Percentiles rank a stretch among this genome's conserved stretches.
Conservation (phyloP, 73 alveolate genomes). For the Symbiodinium pilosum region DNA sequence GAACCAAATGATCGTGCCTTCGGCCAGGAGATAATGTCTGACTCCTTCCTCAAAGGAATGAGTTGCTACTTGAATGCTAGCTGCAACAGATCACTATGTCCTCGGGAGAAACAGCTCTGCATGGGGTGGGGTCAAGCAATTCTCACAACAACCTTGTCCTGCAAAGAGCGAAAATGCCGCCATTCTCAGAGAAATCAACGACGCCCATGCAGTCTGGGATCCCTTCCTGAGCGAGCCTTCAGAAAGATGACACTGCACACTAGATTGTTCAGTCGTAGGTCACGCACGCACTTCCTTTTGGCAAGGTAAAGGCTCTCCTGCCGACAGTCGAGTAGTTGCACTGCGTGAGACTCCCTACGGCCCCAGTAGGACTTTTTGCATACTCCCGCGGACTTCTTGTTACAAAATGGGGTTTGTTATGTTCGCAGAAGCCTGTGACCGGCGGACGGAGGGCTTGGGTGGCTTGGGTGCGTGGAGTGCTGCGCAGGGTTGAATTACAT, state of each 20-base stretch:
- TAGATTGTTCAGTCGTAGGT: too few relatives aligned
- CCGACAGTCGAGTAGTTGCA: too few relatives aligned
- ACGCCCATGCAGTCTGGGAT: constrained; percentile 28
- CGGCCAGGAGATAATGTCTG: constrained; percentile 51
- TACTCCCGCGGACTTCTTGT: too few relatives aligned
- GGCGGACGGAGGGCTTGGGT: too few relatives aligned
- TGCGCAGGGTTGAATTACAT: too few relatives aligned
- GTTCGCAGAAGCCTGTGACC: not conserved
- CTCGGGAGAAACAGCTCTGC: not conserved
- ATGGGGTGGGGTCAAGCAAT: not conserved
- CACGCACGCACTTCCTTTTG: not conserved
- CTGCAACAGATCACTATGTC: too few relatives aligned
- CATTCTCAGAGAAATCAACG: constrained; percentile 65
- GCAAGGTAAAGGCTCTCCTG: constrained; percentile 34
- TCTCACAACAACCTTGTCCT: not conserved
- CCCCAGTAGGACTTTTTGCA: too few relatives aligned
- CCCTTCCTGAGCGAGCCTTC: constrained; percentile 1
- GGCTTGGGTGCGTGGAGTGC: too few relatives aligned
- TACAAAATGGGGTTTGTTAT: too few relatives aligned
- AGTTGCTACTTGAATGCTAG: too few relatives aligned
- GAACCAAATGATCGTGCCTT: constrained; percentile 16
- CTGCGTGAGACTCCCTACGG: too few relatives aligned
- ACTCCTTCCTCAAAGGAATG: constrained; percentile 53
- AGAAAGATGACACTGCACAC: not conserved
- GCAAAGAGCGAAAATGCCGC: constrained; percentile 60